phyloP scores from a whole-genome alignment of 495 filamentous ascomycete species.

The Amphirosellinia nigrospora region DNA sequence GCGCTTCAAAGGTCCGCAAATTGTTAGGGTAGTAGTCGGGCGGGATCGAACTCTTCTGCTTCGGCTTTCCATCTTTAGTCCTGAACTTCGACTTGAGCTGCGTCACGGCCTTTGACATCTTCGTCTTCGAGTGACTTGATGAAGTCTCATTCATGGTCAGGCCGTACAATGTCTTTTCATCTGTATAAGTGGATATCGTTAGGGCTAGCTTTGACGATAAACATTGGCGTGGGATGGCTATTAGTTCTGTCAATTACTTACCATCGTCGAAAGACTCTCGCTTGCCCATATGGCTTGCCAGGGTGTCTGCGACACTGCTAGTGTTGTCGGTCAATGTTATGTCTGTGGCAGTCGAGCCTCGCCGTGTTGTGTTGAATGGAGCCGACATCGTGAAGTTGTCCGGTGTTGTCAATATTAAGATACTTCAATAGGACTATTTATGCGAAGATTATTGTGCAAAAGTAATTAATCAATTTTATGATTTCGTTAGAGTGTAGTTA shows the following conservation, averaged over 20 bases:
- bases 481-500: background rate
- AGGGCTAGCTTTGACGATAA: background rate
- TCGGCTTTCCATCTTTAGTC: background rate
- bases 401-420: background rate
- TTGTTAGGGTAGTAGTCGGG: conserved; percentile 21
- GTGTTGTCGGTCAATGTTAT: conserved; percentile 14
- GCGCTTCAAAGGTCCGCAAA: conserved; percentile 12
- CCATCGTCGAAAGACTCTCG: conserved; percentile 18
- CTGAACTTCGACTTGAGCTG: conserved; percentile 14
- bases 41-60: conserved; percentile 9
- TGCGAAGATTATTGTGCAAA: background rate
- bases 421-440: background rate
- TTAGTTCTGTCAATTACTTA: background rate
- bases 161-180: conserved; percentile 19
- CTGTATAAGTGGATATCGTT: conserved; percentile 13
- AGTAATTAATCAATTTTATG: background rate
- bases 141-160: background rate
- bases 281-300: background rate
- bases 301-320: background rate
- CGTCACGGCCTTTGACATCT: conserved; percentile 1
- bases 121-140: conserved; percentile 13
- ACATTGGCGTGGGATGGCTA: background rate
- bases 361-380: background rate
- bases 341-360: conserved; percentile 9
- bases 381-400: conserved; percentile 12